Base-by-base conservation (phyloP, 2,329 filamentous ascomycete species). In the Leptoxyphium fumago region DNA sequence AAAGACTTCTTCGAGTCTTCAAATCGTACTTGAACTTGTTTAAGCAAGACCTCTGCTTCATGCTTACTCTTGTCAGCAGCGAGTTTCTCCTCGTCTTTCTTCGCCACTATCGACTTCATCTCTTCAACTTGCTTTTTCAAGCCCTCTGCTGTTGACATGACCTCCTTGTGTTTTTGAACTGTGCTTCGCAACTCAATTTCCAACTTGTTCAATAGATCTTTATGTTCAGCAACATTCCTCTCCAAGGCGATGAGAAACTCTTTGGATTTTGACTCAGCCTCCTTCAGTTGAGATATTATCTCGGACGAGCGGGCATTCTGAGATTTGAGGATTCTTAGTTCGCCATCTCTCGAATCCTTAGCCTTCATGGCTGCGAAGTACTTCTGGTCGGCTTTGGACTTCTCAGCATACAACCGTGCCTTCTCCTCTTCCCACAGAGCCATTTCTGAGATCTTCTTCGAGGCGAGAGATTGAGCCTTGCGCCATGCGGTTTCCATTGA, bases 351-450 rank as follows among this genome's bases (percentile, higher is more conserved):
- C 39, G 83, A 80, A 57, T 96, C 89, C 58, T 89, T 93, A 53
- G 88, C 82, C 61, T 94, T 95, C 72, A 94, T 87, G 8, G 88
- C 86, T 1, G 84, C 85, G 62, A 96, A 96, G 61, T 94, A 98
- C 64, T 96, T 96, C 59, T 96, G 89, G 57, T 98, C 91, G 1
- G 89, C 89, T 64, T 95, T 96, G 51, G 82, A 80, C 68, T 98
- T 98, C 64, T 98, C 87, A 0, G 86, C 84, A 36, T 77, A 77
- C 15, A 93, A 67, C 18, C 83, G 71, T 14, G 77, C 68, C 32
- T 89, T 70, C 49, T 82, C 83, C 45, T 94, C 87, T 64, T 96
- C 88, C 58, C 86, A 68, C 3, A 74, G 71, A 5, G 72, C 69
- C 43, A 84, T 78, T 49, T 94, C 87, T 55, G 82, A 74, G 29